A percentile compares a stretch with the other conserved stretches of the same genome.
phyloP scores from a whole-genome alignment of 768 basidiomycete species.

The Sarcodon aspratus region DNA sequence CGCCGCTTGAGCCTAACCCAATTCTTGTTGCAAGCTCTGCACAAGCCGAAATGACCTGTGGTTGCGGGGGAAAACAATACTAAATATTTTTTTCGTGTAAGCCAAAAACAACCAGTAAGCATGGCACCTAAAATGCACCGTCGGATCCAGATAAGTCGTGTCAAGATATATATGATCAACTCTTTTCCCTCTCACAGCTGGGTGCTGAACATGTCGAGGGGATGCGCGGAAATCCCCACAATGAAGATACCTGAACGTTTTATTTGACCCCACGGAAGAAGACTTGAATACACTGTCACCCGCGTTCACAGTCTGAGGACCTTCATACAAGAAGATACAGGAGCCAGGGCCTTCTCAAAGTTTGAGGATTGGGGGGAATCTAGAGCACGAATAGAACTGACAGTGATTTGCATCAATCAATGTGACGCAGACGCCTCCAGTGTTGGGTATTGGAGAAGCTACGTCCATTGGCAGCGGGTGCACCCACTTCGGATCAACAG shows the following conservation, averaged over 20 bases:
- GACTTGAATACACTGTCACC: constrained; percentile 76
- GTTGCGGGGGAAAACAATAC: constrained; percentile 94
- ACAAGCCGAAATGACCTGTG: constrained; percentile 89
- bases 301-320: constrained; percentile 78
- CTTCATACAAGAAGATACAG: constrained; percentile 89
- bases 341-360: constrained; percentile 61
- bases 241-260: constrained; percentile 81
- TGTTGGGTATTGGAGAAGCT: constrained; percentile 65
- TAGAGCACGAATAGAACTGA: constrained; percentile 12
- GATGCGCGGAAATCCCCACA: constrained; percentile 93
- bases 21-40: constrained; percentile 66
- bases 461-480: constrained; percentile 75
- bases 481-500: constrained; percentile 84
- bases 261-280: constrained; percentile 53
- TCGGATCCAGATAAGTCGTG: constrained; percentile 91
- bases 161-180: constrained; percentile 90
- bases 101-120: background rate
- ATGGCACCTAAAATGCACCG: constrained; percentile 22
- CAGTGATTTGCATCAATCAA: constrained; percentile 98
- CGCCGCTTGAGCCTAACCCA: constrained; percentile 26
- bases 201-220: constrained; percentile 79
- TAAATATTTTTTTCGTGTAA: constrained; percentile 15
- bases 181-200: constrained; percentile 65
- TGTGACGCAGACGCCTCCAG: constrained; percentile 80
- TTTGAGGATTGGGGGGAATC: background rate